These are phyloP conservation scores for Colletotrichum trifolii DNA, from an alignment of 2,329 filamentous ascomycete species.

Conservation along the genomic window DNA sequence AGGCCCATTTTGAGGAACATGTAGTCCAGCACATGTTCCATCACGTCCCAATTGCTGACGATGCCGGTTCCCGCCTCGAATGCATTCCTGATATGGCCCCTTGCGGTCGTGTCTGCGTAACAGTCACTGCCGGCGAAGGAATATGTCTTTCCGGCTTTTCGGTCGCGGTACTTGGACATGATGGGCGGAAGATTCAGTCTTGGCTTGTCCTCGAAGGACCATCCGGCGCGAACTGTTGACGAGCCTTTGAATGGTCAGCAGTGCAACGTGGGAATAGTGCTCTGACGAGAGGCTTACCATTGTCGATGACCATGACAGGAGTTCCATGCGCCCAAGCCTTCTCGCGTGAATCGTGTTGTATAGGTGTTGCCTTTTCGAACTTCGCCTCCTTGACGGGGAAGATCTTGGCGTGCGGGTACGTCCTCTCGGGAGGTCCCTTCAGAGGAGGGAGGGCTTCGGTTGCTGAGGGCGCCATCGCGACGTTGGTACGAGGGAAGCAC, in stretches of 20 bases:
- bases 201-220: slow-evolving; percentile 91
- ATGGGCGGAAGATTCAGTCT: slow-evolving; percentile 86
- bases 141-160: slow-evolving; percentile 91
- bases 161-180: slow-evolving; percentile 94
- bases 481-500: slow-evolving; percentile 35
- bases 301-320: slow-evolving; percentile 95
- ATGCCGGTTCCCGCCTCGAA: slow-evolving; percentile 93
- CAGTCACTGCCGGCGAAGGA: slow-evolving; percentile 93
- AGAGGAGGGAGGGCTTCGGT: slow-evolving; percentile 55
- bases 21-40: slow-evolving; percentile 95
- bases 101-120: slow-evolving; percentile 92
- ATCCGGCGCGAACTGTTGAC: slow-evolving; percentile 89
- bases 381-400: slow-evolving; percentile 71
- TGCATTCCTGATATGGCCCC: slow-evolving; percentile 88
- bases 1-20: slow-evolving; percentile 94
- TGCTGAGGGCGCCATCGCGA: slow-evolving; percentile 64
- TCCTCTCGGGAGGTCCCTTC: slow-evolving; percentile 54
- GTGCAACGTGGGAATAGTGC: neutral
- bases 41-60: slow-evolving; percentile 96
- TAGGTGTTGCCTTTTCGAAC: slow-evolving; percentile 66
- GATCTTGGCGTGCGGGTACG: slow-evolving; percentile 65
- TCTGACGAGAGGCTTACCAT: slow-evolving; percentile 71
- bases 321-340: slow-evolving; percentile 69
- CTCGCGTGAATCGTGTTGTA: slow-evolving; percentile 75
- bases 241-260: slow-evolving; percentile 69